These are phyloP conservation scores for Hypoxylon sp. DNA, from an alignment of 2,329 filamentous ascomycete species.

Conservation along the genomic window DNA sequence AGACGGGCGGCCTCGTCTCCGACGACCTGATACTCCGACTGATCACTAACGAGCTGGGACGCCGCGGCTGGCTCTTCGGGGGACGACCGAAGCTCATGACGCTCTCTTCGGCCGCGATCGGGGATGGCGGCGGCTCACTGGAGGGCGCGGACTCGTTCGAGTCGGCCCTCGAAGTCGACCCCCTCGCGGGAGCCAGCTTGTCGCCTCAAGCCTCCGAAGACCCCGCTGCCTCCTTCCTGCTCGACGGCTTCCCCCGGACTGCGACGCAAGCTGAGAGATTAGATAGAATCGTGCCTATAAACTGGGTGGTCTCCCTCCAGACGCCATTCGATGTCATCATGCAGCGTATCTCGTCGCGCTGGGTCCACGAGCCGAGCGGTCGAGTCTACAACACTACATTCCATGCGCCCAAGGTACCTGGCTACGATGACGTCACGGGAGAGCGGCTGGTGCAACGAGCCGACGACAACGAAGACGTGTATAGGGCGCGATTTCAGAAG, in stretches of 20 bases:
- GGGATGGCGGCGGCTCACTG: conserved; percentile 57
- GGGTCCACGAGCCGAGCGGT: conserved; percentile 92
- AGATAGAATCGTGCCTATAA: conserved; percentile 89
- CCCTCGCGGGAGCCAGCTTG: conserved; percentile 54
- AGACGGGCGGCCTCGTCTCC: conserved; percentile 87
- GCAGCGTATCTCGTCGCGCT: conserved; percentile 88
- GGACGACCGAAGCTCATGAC: conserved; percentile 63
- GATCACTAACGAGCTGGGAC: conserved; percentile 88
- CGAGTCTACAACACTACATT: conserved; percentile 96
- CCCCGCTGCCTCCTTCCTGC: conserved; percentile 87
- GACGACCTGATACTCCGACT: conserved; percentile 92
- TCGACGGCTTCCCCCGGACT: conserved; percentile 96
- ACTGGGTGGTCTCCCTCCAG: conserved; percentile 87
- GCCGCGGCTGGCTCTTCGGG: conserved; percentile 82
- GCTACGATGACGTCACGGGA: conserved; percentile 90
- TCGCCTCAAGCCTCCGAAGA: conserved; percentile 68
- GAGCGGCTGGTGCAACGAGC: conserved; percentile 83
- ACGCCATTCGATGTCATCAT: conserved; percentile 90
- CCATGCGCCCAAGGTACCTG: conserved; percentile 83
- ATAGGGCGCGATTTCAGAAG: conserved; percentile 80
- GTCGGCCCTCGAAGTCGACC: conserved; percentile 54
- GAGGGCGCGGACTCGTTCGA: conserved; percentile 56
- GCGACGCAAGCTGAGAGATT: conserved; percentile 81
- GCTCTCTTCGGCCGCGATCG: conserved; percentile 55
- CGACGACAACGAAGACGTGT: conserved; percentile 90